A percentile compares a stretch with the other conserved stretches of the same genome.
These are phyloP conservation scores for Hypoxylon sp. DNA, from an alignment of 2,329 filamentous ascomycete genomes.

Conservation along the genomic window DNA sequence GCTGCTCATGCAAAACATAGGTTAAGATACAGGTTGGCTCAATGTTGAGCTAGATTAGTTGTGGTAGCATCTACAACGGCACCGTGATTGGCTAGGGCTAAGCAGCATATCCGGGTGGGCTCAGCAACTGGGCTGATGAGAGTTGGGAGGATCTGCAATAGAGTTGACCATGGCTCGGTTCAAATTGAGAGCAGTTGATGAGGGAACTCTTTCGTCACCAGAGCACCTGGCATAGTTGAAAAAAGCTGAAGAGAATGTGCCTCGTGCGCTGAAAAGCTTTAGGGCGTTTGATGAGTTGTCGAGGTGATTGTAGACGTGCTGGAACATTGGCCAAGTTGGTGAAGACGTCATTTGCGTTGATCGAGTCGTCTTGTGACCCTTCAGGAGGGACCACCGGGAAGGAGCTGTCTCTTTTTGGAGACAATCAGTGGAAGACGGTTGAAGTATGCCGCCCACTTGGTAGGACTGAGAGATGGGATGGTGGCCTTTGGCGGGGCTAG, in stretches of 20 bases:
- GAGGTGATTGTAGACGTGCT: slow-evolving; percentile 24
- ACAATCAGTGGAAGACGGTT: slow-evolving; percentile 27
- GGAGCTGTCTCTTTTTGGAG: slow-evolving; percentile 25
- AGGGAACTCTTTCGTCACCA: slow-evolving; percentile 32
- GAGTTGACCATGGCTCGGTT: slow-evolving; percentile 35
- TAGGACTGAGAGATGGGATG: slow-evolving; percentile 34
- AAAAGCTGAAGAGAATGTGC: slow-evolving; percentile 33
- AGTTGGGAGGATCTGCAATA: slow-evolving; percentile 41
- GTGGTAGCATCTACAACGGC: slow-evolving; percentile 31
- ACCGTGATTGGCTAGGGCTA: slow-evolving; percentile 35
- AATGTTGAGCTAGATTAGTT: slow-evolving; percentile 36
- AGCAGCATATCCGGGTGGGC: slow-evolving; percentile 21
- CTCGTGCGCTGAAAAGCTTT: slow-evolving; percentile 25
- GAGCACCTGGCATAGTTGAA: slow-evolving; percentile 18
- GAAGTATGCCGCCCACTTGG: slow-evolving; percentile 33
- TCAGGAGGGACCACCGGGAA: slow-evolving; percentile 36
- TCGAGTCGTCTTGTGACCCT: slow-evolving; percentile 42
- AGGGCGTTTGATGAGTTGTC: slow-evolving; percentile 35
- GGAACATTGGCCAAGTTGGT: slow-evolving; percentile 31
- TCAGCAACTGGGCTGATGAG: slow-evolving; percentile 44
- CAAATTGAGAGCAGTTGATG: slow-evolving; percentile 32
- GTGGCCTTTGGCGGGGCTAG: slow-evolving; percentile 32
- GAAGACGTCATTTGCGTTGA: slow-evolving; percentile 43
- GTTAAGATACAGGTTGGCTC: slow-evolving; percentile 31
- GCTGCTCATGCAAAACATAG: slow-evolving; percentile 40